phyloP scores from a whole-genome alignment of 108 stramenopile species.

The Epithemia pelagica region DNA sequence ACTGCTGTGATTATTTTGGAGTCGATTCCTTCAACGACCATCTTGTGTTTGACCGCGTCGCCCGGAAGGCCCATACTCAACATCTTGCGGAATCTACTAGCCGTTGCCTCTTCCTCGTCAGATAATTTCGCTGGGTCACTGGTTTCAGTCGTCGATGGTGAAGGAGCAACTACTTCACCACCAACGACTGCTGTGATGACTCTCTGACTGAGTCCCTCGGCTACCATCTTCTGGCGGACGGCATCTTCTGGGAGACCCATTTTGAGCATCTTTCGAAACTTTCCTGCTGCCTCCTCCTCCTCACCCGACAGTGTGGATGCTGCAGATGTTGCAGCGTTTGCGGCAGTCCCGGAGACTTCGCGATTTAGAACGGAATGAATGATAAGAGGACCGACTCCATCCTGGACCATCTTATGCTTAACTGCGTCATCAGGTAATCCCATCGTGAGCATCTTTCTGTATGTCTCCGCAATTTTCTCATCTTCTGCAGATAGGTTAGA shows the following conservation, averaged over 20 bases:
- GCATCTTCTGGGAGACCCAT: constrained; percentile 30
- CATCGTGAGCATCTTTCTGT: constrained; percentile 39
- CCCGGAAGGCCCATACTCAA: constrained; percentile 23
- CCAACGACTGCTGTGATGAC: not conserved
- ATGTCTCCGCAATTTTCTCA: constrained; percentile 15
- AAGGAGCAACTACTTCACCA: not conserved
- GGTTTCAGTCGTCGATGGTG: not conserved
- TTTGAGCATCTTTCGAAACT: constrained; percentile 25
- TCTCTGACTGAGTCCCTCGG: constrained; percentile 57
- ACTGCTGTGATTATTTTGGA: constrained; percentile 61
- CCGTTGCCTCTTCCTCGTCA: constrained; percentile 33
- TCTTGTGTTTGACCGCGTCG: constrained; percentile 50
- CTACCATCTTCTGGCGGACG: constrained; percentile 64
- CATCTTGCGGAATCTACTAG: constrained; percentile 23
- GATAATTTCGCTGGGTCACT: constrained; percentile 3
- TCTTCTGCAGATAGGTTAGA: constrained; percentile 11
- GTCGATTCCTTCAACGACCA: constrained; percentile 62
- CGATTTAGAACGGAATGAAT: constrained; percentile 27
- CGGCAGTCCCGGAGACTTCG: not conserved
- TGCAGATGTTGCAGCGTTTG: not conserved
- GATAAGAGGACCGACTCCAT: constrained; percentile 47
- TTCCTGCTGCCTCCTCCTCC: constrained; percentile 23
- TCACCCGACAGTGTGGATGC: constrained; percentile 23
- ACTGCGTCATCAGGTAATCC: constrained; percentile 68
- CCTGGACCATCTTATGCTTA: constrained; percentile 69